Evolutionary conservation across 2,329 filamentous ascomycete genomes (phyloP), one percentile per base, ranked within the genome.

Genomic region (Colletotrichum sp.): DNA sequence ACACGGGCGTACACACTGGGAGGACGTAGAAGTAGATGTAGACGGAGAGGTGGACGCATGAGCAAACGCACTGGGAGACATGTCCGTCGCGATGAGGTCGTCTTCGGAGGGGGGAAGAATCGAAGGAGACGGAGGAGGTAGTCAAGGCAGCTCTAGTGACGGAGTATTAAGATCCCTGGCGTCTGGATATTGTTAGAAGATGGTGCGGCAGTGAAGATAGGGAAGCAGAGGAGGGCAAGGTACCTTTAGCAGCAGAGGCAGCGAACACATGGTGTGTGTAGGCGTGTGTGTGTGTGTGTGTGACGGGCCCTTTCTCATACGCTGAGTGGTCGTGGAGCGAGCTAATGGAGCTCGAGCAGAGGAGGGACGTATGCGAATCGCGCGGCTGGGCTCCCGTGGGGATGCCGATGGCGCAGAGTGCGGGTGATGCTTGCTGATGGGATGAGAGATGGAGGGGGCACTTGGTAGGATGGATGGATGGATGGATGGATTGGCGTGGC

Each of bases 1-100:
- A 43, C 57, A 9, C 24, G 15, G 21, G 32, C 16, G 16, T 48
- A 48, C n/a, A 48, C 43, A 21, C 43, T 48, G 43, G 43, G 18
- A 21, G 43, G 13, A 28, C 12, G 30, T 24, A 34, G 26, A 67
- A 43, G 28, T n/a, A 67, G 48, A 67, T 43, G 59, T 24, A 30
- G 59, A 61, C 18, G 10, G 61, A 75, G 59, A 74, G 26, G 60
- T 65, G 24, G 34, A 61, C 71, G 52, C 24, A 69, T 34, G 68
- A 66, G 39, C 24, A 61, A 26, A 75, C 71, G 59, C 13, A 68
- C 64, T 65, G 21, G 64, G 74, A 30, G 52, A 65, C 64, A 76
- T 69, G 70, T 67, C 66, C 59, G 67, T 13, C 39, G 36, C 48
- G 9, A n/a, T 34, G 39, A 63, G 57, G 55, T 52, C 18, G 30